Evolutionary conservation across 2,329 filamentous ascomycete species (phyloP).

Genomic region (Scolecobasidium constrictum): DNA sequence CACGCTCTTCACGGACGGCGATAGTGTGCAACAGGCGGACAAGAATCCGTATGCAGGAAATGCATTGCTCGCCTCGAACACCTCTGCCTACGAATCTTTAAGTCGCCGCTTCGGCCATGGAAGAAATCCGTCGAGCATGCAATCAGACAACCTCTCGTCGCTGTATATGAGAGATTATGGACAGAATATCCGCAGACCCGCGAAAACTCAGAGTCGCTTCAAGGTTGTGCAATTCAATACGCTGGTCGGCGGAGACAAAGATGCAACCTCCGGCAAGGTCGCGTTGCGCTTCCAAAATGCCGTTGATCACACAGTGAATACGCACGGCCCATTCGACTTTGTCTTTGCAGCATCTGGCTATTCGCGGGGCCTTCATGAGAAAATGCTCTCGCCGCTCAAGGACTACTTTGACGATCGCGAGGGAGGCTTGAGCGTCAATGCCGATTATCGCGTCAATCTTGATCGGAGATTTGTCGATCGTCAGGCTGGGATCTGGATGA

Average conservation of each 20-base stretch:
- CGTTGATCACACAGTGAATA: not conserved
- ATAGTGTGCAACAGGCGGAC: not conserved
- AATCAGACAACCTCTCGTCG: conserved; percentile 1
- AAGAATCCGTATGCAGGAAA: conserved; percentile 5
- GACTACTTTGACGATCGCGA: conserved; percentile 3
- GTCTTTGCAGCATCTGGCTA: conserved; percentile 8
- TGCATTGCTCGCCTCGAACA: not conserved
- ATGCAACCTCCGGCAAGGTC: not conserved
- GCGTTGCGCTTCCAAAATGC: not conserved
- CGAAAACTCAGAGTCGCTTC: not conserved
- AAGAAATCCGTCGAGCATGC: not conserved
- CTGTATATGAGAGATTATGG: conserved; percentile 4
- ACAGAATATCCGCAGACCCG: conserved; percentile 1
- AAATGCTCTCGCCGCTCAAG: conserved; percentile 4
- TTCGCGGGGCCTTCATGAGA: conserved; percentile 4
- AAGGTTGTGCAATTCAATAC: not conserved
- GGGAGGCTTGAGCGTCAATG: conserved; percentile 1
- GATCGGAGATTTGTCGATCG: not conserved
- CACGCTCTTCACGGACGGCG: conserved; percentile 2
- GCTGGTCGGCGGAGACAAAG: not conserved
- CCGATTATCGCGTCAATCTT: conserved; percentile 6
- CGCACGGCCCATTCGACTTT: conserved; percentile 6
- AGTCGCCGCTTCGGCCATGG: not conserved
- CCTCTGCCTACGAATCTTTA: not conserved
- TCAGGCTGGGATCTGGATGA: conserved; percentile 3